These are phyloP conservation scores for Tarenaya hassleriana DNA, from an alignment of 345 rosid genomes.

Conservation along the genomic window DNA sequence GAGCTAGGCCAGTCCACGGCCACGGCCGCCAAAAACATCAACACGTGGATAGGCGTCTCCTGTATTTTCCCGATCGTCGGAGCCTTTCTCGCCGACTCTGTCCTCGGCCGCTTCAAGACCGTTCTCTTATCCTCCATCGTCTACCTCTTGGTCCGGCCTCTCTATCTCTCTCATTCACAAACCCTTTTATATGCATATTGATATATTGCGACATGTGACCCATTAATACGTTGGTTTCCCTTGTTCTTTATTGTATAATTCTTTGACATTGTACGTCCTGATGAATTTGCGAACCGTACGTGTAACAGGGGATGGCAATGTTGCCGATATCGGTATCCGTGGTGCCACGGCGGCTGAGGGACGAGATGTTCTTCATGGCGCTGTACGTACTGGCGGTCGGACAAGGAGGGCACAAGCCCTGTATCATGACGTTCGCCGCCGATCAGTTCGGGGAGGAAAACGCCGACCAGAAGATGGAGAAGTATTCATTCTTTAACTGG, in stretches of 20 bases:
- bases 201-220: no score
- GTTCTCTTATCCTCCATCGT: constrained; percentile 54
- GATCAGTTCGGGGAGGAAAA: constrained; percentile 73
- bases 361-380: constrained; percentile 55
- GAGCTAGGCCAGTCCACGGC: constrained; percentile 49
- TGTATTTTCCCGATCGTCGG: constrained; percentile 69
- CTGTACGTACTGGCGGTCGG: constrained; percentile 71
- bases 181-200: background rate
- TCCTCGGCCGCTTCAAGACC: constrained; percentile 83
- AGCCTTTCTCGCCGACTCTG: constrained; percentile 72
- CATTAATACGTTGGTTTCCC: no score
- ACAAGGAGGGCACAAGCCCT: constrained; percentile 94
- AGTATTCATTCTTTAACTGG: constrained; percentile 94
- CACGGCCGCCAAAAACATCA: constrained; percentile 60
- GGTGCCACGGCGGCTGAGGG: constrained; percentile 31
- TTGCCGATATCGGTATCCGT: constrained; percentile 57
- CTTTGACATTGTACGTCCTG: no score
- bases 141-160: constrained; percentile 38
- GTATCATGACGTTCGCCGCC: constrained; percentile 91
- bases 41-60: constrained; percentile 77
- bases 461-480: constrained; percentile 55
- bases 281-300: constrained; percentile 2
- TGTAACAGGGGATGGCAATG: constrained; percentile 58
- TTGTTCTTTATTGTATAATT: no score
- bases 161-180: background rate